Percentiles rank a stretch among this genome's conserved stretches.
These are phyloP conservation scores for Apodospora peruviana DNA, from an alignment of 495 filamentous ascomycete species.

Conservation along the genomic window DNA sequence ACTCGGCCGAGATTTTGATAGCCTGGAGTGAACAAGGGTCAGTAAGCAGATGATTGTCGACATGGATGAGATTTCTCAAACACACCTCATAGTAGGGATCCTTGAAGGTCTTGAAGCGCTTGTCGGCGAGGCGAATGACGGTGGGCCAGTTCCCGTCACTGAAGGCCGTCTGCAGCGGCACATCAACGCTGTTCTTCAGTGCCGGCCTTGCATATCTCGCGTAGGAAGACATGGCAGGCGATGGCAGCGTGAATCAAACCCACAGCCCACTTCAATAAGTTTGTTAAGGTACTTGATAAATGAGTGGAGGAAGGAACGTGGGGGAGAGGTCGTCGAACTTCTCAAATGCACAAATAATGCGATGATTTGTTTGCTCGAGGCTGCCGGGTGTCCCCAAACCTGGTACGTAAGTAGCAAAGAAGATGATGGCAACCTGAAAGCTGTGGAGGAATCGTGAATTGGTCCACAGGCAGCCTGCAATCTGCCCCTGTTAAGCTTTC, in stretches of 20 bases:
- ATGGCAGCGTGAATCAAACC: too few species aligned
- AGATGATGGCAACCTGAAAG: too few species aligned
- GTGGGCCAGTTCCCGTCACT: slow-evolving; percentile 37
- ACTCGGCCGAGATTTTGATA: slow-evolving; percentile 40
- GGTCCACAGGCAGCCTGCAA: neutral
- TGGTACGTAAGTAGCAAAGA: too few species aligned
- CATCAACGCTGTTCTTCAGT: slow-evolving; percentile 33
- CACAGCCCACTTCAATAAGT: neutral
- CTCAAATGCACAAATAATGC: too few species aligned
- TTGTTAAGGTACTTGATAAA: too few species aligned
- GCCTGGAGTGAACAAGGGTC: slow-evolving; percentile 24
- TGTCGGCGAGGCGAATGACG: slow-evolving; percentile 35
- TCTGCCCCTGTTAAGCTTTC: neutral
- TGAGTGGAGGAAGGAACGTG: too few species aligned
- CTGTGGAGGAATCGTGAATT: neutral
- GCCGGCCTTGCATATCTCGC: slow-evolving; percentile 19
- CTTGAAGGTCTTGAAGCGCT: slow-evolving; percentile 34
- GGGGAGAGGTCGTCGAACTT: too few species aligned
- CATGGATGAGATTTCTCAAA: neutral
- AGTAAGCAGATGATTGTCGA: slow-evolving; percentile 4
- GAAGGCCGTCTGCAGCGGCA: slow-evolving; percentile 35
- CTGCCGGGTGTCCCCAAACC: too few species aligned
- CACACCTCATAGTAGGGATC: slow-evolving; percentile 43
- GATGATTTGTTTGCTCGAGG: too few species aligned
- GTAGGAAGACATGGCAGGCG: slow-evolving; percentile 20